These are phyloP conservation scores for Ceraceosorus guamensis DNA, from an alignment of 1,284 basidiomycete species.

Conservation along the genomic window DNA sequence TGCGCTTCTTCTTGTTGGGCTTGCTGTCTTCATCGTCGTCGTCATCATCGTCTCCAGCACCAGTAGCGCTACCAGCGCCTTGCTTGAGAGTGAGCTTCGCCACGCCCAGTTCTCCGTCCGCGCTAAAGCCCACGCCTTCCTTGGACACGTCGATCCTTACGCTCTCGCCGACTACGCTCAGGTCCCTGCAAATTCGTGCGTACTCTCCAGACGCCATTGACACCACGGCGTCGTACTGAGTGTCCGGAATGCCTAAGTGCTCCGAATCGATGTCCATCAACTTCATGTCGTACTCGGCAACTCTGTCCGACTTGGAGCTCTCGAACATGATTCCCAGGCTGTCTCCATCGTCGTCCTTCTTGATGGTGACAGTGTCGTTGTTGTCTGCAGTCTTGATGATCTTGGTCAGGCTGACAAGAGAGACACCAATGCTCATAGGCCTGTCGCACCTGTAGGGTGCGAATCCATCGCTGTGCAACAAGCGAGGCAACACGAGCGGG, in stretches of 20 bases:
- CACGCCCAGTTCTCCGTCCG: constrained; percentile 90
- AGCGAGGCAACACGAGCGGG: no score
- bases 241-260: constrained; percentile 93
- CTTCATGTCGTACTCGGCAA: constrained; percentile 98
- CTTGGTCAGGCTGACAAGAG: constrained; percentile 78
- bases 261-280: constrained; percentile 97
- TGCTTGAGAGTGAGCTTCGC: constrained; percentile 82
- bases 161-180: constrained; percentile 83
- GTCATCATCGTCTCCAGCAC: constrained; percentile 38
- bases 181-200: constrained; percentile 82
- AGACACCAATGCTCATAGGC: constrained; percentile 65
- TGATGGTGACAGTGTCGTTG: constrained; percentile 85
- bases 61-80: constrained; percentile 50
- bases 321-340: constrained; percentile 84
- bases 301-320: constrained; percentile 80
- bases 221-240: constrained; percentile 90
- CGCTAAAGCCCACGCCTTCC: constrained; percentile 88
- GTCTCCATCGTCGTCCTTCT: constrained; percentile 86
- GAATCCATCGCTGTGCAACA: constrained; percentile 41
- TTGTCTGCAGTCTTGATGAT: constrained; percentile 96
- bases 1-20: constrained; percentile 36
- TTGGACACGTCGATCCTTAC: constrained; percentile 94
- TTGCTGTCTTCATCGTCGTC: constrained; percentile 44
- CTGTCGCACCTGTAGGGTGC: constrained; percentile 79
- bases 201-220: constrained; percentile 83